Base-by-base conservation (phyloP, 495 filamentous ascomycete species). In the Talaromyces thailandensis region DNA sequence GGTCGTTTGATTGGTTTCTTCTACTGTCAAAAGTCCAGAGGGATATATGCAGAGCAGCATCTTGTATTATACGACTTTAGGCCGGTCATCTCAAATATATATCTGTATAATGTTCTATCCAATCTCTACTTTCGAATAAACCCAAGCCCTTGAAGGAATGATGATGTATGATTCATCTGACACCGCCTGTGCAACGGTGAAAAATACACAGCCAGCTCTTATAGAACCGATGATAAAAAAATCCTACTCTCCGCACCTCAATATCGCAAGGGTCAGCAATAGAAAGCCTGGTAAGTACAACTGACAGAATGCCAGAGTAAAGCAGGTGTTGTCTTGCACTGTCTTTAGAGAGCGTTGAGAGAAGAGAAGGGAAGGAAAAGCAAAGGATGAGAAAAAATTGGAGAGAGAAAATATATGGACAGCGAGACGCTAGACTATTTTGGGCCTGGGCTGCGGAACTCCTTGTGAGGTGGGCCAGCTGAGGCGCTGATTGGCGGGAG, bases 151-250 rank as follows among this genome's bases (percentile, higher is more conserved):
- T 11, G 12, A 64, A 63, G 24, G 48, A 65, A 32, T 28, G 8
- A 63, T 43, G 37, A 80, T 93, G 89, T 93, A 64, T 74, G 88
- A 83, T 84, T 78, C 88, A 88, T 93, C 89, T 93, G 90, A 94
- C 90, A 84, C 90, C 84, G 88, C 85, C 89, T 85, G 84, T 83
- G 87, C 87, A 90, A 91, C 78, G 75, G 71, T 60, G 65, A 28
- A 21, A 35, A 61, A 82, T 88, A 81, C 88, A 79, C 82, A 87
- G 89, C 84, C 90, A 89, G 90, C 85, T 94, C 90, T 93, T 92
- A 94, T 91, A 86, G 87, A 78, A 84, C 84, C 88, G 75, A 77
- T 68, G 61, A 59, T 63, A 58, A 45, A 81, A 84, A 77, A 82
- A 72, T 66, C 71, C 56, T 75, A 74, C 73, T 93, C 88, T 94